These are phyloP conservation scores for Darksidea phi DNA, from an alignment of 495 filamentous ascomycete genomes.

Conservation along the genomic window DNA sequence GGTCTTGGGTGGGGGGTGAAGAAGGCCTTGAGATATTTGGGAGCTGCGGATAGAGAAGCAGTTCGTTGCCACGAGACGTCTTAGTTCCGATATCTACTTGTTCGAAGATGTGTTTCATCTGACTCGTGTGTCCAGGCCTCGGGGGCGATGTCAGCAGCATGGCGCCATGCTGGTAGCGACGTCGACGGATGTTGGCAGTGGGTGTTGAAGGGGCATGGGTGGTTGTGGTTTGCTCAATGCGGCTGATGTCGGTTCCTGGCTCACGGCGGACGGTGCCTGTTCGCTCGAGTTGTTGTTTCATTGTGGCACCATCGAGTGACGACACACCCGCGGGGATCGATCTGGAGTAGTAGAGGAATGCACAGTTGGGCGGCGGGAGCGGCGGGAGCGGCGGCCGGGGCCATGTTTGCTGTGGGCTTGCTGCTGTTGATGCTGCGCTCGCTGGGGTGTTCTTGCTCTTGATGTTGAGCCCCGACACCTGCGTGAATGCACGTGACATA, in stretches of 20 bases:
- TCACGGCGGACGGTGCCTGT: not conserved
- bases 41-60: conserved; percentile 12
- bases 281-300: not conserved
- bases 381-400: too few relatives aligned
- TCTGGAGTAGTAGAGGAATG: not conserved
- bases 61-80: not conserved
- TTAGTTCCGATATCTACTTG: not conserved
- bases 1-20: not conserved
- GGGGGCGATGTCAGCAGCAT: conserved; percentile 18
- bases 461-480: too few relatives aligned
- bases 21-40: conserved; percentile 8
- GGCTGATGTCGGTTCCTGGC: not conserved
- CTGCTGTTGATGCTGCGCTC: too few relatives aligned
- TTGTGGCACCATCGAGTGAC: not conserved
- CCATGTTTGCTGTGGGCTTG: too few relatives aligned
- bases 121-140: conserved; percentile 12
- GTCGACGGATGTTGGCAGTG: conserved; percentile 14
- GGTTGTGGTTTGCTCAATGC: not conserved
- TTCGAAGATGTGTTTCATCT: conserved; percentile 24
- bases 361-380: not conserved
- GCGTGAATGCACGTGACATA: too few relatives aligned
- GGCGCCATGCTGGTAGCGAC: not conserved
- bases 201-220: not conserved
- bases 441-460: too few relatives aligned
- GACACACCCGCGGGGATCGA: not conserved